phyloP scores from a whole-genome alignment of 345 rosid genomes.

The Citrus hindsii region DNA sequence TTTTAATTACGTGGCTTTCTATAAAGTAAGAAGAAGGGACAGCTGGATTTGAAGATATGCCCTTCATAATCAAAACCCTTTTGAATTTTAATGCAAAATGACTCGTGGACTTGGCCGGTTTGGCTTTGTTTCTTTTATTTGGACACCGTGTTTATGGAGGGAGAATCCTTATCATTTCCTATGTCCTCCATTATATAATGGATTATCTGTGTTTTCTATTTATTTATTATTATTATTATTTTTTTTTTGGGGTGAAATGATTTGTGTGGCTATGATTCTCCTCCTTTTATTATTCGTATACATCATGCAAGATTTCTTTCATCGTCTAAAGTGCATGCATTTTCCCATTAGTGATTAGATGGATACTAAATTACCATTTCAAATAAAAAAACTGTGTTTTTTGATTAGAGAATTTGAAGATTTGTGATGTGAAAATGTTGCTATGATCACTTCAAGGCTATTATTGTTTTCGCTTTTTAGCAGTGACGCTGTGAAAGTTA shows the following conservation, averaged over 20 bases:
- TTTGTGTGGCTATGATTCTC: neutral
- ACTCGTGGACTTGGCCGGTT: neutral
- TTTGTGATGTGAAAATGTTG: neutral
- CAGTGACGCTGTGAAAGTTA: no score
- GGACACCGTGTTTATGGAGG: neutral
- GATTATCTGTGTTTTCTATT: neutral
- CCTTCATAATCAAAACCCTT: neutral
- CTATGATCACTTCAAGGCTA: neutral
- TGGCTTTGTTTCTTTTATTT: neutral
- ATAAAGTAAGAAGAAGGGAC: neutral
- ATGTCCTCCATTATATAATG: neutral
- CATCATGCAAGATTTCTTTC: neutral
- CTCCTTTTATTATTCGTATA: slow-evolving; percentile 4
- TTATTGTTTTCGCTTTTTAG: neutral
- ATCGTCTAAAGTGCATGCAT: neutral
- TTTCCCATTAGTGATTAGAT: neutral
- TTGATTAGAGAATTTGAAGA: no score
- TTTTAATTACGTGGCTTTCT: neutral
- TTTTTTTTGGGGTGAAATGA: neutral
- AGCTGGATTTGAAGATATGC: slow-evolving; percentile 13
- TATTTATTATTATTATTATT: no score
- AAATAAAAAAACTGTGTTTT: no score
- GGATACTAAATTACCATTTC: neutral
- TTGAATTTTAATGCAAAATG: neutral
- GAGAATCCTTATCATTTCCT: slow-evolving; percentile 19